Evolutionary conservation across 1,284 basidiomycete genomes (phyloP).

Genomic region (Neonothopanus nambi): DNA sequence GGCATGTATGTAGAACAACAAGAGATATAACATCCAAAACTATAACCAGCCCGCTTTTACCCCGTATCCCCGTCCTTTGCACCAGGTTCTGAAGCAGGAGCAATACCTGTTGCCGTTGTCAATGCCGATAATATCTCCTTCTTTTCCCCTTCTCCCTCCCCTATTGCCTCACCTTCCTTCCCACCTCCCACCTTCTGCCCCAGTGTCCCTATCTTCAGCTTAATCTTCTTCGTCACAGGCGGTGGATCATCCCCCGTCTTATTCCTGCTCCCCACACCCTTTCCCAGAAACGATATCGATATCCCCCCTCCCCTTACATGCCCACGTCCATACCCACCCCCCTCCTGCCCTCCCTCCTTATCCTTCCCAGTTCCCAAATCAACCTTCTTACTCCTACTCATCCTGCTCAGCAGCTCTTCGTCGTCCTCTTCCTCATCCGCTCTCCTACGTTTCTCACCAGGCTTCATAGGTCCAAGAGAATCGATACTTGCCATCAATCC

Average conservation of each 20-base stretch:
- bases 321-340: slow-evolving; percentile 28
- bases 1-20: no score
- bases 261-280: background rate
- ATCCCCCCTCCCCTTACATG: slow-evolving; percentile 17
- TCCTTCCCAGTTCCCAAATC: slow-evolving; percentile 43
- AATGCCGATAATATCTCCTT: no score
- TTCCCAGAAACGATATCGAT: background rate
- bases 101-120: slow-evolving; percentile 3
- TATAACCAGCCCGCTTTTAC: slow-evolving; percentile 24
- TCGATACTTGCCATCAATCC: slow-evolving; percentile 39
- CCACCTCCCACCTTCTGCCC: no score
- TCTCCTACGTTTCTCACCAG: slow-evolving; percentile 73
- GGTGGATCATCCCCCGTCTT: slow-evolving; percentile 61
- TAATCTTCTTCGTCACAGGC: slow-evolving; percentile 62
- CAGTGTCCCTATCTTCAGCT: slow-evolving; percentile 61
- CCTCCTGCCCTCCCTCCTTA: slow-evolving; percentile 7
- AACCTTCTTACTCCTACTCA: slow-evolving; percentile 48
- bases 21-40: no score
- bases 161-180: no score
- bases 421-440: slow-evolving; percentile 76
- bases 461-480: slow-evolving; percentile 36
- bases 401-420: slow-evolving; percentile 52
- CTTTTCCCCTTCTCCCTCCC: no score
- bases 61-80: slow-evolving; percentile 78
- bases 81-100: slow-evolving; percentile 54